A percentile compares a stretch with the other conserved stretches of the same genome.
Conservation (phyloP, 805 yeast species). For the Metschnikowia anglica region DNA sequence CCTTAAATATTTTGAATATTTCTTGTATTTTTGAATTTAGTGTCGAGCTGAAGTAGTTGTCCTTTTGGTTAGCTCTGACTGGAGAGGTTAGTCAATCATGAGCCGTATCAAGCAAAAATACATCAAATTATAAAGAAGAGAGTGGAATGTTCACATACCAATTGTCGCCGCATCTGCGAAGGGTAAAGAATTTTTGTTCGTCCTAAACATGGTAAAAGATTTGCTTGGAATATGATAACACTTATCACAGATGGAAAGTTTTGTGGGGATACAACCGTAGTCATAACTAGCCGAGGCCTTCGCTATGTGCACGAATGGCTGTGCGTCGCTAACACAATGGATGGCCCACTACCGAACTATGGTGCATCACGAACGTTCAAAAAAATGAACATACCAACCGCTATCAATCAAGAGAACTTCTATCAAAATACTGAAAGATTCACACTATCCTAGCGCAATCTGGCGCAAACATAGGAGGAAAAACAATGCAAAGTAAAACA, state of each 20-base stretch:
- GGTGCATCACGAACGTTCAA: too few relatives aligned
- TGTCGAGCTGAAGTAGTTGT: constrained; percentile 62
- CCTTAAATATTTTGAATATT: constrained; percentile 52
- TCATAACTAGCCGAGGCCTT: too few relatives aligned
- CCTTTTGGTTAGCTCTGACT: constrained; percentile 91
- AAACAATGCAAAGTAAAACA: too few relatives aligned
- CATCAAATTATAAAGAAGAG: background rate
- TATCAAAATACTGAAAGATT: too few relatives aligned
- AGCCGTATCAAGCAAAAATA: background rate
- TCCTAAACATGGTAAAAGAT: constrained; percentile 12
- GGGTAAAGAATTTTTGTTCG: constrained; percentile 39
- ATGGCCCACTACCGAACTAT: background rate
- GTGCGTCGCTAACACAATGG: background rate
- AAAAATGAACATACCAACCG: too few relatives aligned
- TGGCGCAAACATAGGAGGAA: too few relatives aligned
- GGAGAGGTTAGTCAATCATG: constrained; percentile 24
- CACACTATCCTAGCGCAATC: too few relatives aligned
- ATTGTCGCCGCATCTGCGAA: constrained; percentile 88
- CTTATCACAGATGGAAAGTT: background rate
- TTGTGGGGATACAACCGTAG: constrained; percentile 7
- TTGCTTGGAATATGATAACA: background rate
- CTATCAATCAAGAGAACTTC: too few relatives aligned
- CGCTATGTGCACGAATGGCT: background rate
- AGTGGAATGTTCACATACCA: constrained; percentile 43
- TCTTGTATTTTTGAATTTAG: constrained; percentile 57